Base-by-base conservation (phyloP, 2,329 filamentous ascomycete species). In the Fusarium irregulare region DNA sequence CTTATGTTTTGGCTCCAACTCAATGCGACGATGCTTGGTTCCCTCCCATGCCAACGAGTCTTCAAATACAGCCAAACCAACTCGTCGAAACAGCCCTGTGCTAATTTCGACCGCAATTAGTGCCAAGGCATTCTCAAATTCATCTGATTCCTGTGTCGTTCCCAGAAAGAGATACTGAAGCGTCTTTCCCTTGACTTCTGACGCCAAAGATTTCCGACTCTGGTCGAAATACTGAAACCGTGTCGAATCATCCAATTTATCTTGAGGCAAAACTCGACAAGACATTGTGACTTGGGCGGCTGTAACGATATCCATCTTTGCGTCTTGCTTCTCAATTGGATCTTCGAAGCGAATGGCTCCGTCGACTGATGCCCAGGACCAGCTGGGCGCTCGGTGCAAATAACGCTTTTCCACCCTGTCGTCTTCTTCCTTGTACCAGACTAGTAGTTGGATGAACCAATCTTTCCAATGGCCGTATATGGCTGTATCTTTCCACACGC, bases 121-220 rank as follows among this genome's bases (percentile, higher is more conserved):
- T 1, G 37, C 59, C 2, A 64, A 0, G 0, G 59, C 50, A 0
- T 6, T 10, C 11, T 46, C 18, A 3, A 21, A n/a, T 0, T 2
- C 6, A 0, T 56, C 11, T 2, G 2, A 10, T 0, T 21, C n/a
- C 0, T 1, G 4, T 0, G 13, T 2, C 0, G 20, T 58, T 0
- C 61, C 61, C 1, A 64, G 4, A 1, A 64, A 16, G 5, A 64
- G 37, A 12, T 64, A 64, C 0, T 50, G 7, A 1, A 18, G n/a
- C 0, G 12, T 11, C 0, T 8, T 40, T 2, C 4, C 8, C 3
- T 2, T 23, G 0, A 32, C 3, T 5, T 64, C 61, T 0, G 1
- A 4, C 10, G 18, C 9, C 34, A n/a, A 12, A 6, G 18, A 12
- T 0, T 14, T 1, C 2, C 14, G 16, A 4, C 50, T 51, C 2